These are phyloP conservation scores for Perkinsus chesapeaki DNA, from an alignment of 169 alveolate species.

Conservation along the genomic window DNA sequence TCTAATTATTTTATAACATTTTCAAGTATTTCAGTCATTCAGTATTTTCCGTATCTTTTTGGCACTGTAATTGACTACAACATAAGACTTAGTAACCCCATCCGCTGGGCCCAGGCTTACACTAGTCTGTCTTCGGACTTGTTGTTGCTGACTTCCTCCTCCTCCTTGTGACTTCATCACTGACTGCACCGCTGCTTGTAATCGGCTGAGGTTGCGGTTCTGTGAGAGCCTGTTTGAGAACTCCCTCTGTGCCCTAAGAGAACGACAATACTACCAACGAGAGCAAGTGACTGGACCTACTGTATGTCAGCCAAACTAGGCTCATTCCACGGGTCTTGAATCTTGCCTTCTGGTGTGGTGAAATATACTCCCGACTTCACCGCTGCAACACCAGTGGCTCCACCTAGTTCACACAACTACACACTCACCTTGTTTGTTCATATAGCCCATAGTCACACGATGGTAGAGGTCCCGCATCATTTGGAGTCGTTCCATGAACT, in stretches of 20 bases:
- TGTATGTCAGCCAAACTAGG: not conserved
- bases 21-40: no score
- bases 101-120: no score
- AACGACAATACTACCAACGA: not conserved
- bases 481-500: conserved; percentile 2
- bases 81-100: no score
- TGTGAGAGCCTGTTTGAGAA: not conserved
- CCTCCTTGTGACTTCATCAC: not conserved
- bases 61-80: no score
- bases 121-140: not conserved
- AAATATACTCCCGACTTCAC: not conserved
- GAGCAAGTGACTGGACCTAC: not conserved
- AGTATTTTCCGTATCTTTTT: no score
- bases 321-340: not conserved
- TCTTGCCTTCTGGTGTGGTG: not conserved
- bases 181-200: not conserved
- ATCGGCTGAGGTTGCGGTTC: not conserved
- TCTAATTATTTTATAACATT: no score
- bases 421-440: not conserved
- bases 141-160: not conserved
- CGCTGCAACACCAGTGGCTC: not conserved
- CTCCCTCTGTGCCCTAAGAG: not conserved
- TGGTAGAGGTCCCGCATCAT: not conserved
- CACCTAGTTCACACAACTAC: not conserved
- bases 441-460: not conserved